phyloP scores from a whole-genome alignment of 2,329 filamentous ascomycete species.

The Trichoderma sp. region DNA sequence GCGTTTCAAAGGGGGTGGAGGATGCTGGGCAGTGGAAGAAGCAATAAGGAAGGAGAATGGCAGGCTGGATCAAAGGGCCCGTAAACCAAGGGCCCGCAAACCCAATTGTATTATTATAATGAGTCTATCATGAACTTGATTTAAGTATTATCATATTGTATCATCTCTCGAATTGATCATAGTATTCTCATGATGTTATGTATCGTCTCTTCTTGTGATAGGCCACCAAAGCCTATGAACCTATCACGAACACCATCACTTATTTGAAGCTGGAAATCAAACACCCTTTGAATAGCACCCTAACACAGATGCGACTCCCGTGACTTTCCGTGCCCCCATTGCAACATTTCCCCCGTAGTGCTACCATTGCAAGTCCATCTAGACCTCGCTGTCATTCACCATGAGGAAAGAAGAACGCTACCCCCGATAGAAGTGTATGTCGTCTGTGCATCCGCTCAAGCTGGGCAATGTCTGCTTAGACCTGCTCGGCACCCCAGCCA shows the following conservation, averaged over 20 bases:
- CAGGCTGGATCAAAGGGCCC: background rate
- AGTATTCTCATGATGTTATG: background rate
- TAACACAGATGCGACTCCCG: background rate
- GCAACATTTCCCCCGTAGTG: background rate
- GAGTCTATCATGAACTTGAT: background rate
- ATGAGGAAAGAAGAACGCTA: background rate
- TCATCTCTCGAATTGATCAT: background rate
- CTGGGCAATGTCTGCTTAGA: slow-evolving; percentile 48
- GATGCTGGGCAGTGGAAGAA: slow-evolving; percentile 61
- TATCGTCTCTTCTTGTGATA: slow-evolving; percentile 1
- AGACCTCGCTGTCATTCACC: background rate
- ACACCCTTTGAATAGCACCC: background rate
- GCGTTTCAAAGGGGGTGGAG: slow-evolving; percentile 57
- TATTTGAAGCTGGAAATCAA: background rate
- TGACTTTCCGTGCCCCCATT: background rate
- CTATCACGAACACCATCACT: background rate
- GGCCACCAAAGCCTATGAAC: background rate
- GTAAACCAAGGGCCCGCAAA: background rate
- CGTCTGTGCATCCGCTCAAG: background rate
- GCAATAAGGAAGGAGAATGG: slow-evolving; percentile 30
- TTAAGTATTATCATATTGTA: background rate
- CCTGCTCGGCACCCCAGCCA: slow-evolving; percentile 77
- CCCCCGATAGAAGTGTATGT: background rate
- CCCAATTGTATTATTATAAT: background rate
- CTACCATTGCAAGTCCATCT: background rate